phyloP scores from a whole-genome alignment of 768 basidiomycete species.

The Mycena galericulata region DNA sequence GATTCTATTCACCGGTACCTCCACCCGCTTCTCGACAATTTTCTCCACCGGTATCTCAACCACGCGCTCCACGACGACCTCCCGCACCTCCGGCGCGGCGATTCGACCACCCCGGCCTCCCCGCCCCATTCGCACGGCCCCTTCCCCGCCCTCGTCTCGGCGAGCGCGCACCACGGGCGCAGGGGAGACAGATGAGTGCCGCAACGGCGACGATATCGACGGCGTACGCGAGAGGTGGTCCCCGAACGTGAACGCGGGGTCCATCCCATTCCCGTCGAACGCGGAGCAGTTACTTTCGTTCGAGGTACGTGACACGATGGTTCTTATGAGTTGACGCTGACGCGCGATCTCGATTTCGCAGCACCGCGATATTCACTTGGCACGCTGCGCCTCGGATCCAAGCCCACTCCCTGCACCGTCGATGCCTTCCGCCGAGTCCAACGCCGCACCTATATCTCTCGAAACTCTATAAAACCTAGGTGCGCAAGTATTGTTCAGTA shows the following conservation, averaged over 20 bases:
- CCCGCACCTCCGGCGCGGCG: constrained; percentile 25
- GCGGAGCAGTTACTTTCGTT: too few relatives aligned
- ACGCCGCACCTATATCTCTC: too few relatives aligned
- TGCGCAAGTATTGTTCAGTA: too few relatives aligned
- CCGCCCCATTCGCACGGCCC: constrained; percentile 26
- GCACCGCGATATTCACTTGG: too few relatives aligned
- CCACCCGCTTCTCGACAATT: constrained; percentile 63
- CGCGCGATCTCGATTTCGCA: too few relatives aligned
- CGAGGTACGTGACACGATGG: too few relatives aligned
- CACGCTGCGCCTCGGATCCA: too few relatives aligned
- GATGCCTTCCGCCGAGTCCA: too few relatives aligned
- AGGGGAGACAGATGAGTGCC: constrained; percentile 30
- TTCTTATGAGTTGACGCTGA: too few relatives aligned
- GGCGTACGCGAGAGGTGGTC: constrained; percentile 76
- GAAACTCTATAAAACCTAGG: too few relatives aligned
- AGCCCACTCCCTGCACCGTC: too few relatives aligned
- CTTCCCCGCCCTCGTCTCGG: constrained; percentile 31
- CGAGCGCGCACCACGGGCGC: constrained; percentile 21
- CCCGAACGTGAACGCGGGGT: constrained; percentile 75
- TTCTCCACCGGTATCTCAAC: constrained; percentile 62
- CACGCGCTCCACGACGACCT: constrained; percentile 39
- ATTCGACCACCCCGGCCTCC: constrained; percentile 53
- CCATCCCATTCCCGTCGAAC: constrained; percentile 83
- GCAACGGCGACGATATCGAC: constrained; percentile 52
- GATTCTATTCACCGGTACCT: constrained; percentile 57